Evolutionary conservation across 1,284 basidiomycete species (phyloP).

Genomic region (Ceratobasidium theobromae): DNA sequence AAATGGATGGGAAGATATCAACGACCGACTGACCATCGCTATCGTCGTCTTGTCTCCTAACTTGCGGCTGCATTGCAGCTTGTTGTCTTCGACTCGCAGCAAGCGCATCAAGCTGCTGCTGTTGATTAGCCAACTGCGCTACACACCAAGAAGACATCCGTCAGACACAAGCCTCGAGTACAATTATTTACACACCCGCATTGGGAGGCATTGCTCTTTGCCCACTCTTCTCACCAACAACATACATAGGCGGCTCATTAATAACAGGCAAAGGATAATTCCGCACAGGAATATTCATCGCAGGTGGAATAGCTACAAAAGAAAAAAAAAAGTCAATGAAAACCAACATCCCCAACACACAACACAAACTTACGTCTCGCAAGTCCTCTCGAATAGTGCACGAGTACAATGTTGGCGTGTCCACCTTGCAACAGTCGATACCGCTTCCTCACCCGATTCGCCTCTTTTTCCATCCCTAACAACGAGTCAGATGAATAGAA

Average conservation of each 20-base stretch:
- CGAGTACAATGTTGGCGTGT: constrained; percentile 63
- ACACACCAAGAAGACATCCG: not conserved
- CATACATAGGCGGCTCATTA: constrained; percentile 64
- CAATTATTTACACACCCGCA: not conserved
- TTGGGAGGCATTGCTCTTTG: constrained; percentile 26
- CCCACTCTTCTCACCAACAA: constrained; percentile 55
- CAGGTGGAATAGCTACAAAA: constrained; percentile 56
- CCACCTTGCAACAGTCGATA: constrained; percentile 71
- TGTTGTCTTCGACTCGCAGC: constrained; percentile 38
- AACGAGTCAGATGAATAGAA: not conserved
- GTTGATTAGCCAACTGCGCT: constrained; percentile 12
- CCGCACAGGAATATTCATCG: constrained; percentile 60
- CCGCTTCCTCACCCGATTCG: constrained; percentile 64
- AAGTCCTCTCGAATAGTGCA: constrained; percentile 69
- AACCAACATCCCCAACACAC: not conserved
- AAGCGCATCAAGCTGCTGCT: constrained; percentile 42
- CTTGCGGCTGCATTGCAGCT: constrained; percentile 40
- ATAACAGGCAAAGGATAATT: constrained; percentile 65
- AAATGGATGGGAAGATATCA: not conserved
- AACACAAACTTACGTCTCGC: constrained; percentile 54
- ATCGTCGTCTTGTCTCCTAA: constrained; percentile 57
- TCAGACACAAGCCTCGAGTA: not conserved
- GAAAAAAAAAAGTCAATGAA: not conserved
- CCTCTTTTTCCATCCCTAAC: constrained; percentile 49
- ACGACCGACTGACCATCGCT: constrained; percentile 55